A percentile compares a stretch with the other conserved stretches of the same genome.
Conservation (phyloP, 2,329 filamentous ascomycete genomes). For the Magnaporthiopsis rhizophila region DNA sequence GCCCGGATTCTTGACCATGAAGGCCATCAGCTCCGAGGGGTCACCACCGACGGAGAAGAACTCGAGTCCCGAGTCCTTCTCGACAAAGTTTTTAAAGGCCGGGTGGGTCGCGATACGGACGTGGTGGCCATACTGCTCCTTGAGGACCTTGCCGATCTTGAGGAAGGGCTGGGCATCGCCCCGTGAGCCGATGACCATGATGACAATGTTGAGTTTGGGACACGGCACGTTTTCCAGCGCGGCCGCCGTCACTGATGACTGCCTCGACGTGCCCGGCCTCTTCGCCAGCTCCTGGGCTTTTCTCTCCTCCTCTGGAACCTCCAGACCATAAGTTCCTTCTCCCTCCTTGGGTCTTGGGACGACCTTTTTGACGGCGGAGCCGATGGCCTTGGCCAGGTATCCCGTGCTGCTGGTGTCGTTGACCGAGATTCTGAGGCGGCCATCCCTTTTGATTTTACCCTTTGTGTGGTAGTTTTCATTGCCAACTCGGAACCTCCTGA, state of each 20-base stretch:
- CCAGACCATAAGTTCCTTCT: not conserved
- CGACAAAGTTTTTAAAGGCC: slow-evolving; percentile 67
- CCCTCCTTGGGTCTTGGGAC: slow-evolving; percentile 21
- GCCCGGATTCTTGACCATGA: slow-evolving; percentile 80
- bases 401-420: slow-evolving; percentile 62
- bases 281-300: not conserved
- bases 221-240: slow-evolving; percentile 22
- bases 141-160: slow-evolving; percentile 63
- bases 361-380: slow-evolving; percentile 52
- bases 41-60: slow-evolving; percentile 77
- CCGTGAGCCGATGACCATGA: slow-evolving; percentile 75
- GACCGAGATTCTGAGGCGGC: slow-evolving; percentile 63
- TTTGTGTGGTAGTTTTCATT: slow-evolving; percentile 59
- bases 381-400: slow-evolving; percentile 66
- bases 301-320: not conserved
- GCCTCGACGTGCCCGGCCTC: slow-evolving; percentile 7
- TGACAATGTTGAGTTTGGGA: slow-evolving; percentile 66
- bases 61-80: slow-evolving; percentile 64
- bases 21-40: slow-evolving; percentile 74
- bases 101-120: slow-evolving; percentile 75
- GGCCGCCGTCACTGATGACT: slow-evolving; percentile 25
- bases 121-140: slow-evolving; percentile 63
- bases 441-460: slow-evolving; percentile 60
- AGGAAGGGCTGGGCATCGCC: slow-evolving; percentile 79
- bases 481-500: slow-evolving; percentile 48